These are phyloP conservation scores for Cytospora schulzeri DNA, from an alignment of 2,329 filamentous ascomycete genomes.

Conservation along the genomic window DNA sequence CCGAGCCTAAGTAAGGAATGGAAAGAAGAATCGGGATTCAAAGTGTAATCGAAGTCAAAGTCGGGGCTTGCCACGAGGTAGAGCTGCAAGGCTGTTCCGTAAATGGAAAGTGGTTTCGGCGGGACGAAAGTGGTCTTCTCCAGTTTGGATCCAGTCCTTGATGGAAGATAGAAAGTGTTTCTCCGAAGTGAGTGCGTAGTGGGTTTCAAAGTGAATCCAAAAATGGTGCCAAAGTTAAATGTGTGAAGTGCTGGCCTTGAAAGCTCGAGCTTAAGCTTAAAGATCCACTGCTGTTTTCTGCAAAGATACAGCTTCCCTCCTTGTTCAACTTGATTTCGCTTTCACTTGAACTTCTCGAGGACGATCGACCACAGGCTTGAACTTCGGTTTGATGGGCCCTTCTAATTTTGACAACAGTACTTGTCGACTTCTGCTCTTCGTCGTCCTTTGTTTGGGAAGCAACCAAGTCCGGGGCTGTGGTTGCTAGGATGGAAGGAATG, in stretches of 20 bases:
- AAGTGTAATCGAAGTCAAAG: neutral
- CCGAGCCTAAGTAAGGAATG: neutral
- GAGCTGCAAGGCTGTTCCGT: neutral
- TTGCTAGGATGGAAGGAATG: neutral
- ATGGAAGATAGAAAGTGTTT: slow-evolving; percentile 1
- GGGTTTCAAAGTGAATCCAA: slow-evolving; percentile 7
- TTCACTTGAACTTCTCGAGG: neutral
- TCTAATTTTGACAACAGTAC: neutral
- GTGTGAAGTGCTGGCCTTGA: slow-evolving; percentile 1
- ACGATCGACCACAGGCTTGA: neutral
- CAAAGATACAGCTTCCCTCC: slow-evolving; percentile 2
- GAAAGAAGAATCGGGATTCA: slow-evolving; percentile 7
- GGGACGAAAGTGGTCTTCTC: neutral
- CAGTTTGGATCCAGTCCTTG: slow-evolving; percentile 24
- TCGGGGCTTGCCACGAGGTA: neutral
- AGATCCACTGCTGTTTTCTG: slow-evolving; percentile 6
- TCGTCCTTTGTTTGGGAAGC: neutral
- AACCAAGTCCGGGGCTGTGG: neutral
- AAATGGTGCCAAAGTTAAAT: neutral
- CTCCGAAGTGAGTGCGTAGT: slow-evolving; percentile 3
- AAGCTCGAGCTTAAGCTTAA: slow-evolving; percentile 7
- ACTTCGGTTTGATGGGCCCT: neutral
- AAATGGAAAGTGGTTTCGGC: neutral
- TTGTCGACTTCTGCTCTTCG: slow-evolving; percentile 4
- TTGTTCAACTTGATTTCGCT: neutral